These are phyloP conservation scores for Salix brachista DNA, from an alignment of 345 rosid species.

Conservation along the genomic window DNA sequence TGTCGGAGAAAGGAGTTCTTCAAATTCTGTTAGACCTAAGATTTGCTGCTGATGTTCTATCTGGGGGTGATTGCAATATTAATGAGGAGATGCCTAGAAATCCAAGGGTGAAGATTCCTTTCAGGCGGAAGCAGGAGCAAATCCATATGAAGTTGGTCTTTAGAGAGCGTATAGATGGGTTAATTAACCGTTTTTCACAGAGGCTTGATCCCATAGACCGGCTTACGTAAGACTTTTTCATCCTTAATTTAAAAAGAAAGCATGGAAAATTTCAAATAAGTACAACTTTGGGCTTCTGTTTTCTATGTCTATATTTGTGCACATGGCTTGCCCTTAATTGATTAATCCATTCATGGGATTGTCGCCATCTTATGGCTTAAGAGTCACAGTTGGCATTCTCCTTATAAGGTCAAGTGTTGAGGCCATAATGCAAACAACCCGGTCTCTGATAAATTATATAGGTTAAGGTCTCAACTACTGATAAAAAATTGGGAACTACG, in stretches of 20 bases:
- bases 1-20: slow-evolving; percentile 91
- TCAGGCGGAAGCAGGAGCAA: slow-evolving; percentile 67
- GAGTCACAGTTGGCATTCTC: background rate
- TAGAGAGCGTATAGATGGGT: slow-evolving; percentile 53
- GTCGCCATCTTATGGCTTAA: background rate
- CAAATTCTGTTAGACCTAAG: slow-evolving; percentile 84
- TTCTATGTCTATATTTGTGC: background rate
- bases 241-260: background rate
- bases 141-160: slow-evolving; percentile 44
- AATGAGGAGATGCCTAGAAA: slow-evolving; percentile 49
- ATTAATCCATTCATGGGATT: background rate
- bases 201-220: slow-evolving; percentile 97
- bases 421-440: background rate
- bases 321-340: background rate
- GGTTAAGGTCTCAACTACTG: background rate
- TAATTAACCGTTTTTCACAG: slow-evolving; percentile 55
- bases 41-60: slow-evolving; percentile 78
- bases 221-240: slow-evolving; percentile 71
- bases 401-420: background rate
- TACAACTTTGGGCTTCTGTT: background rate
- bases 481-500: background rate
- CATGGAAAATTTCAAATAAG: background rate
- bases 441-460: background rate
- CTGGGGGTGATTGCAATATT: slow-evolving; percentile 58
- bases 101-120: slow-evolving; percentile 48